Base-by-base conservation (phyloP, 768 basidiomycete genomes). In the Boletus huronensis region DNA sequence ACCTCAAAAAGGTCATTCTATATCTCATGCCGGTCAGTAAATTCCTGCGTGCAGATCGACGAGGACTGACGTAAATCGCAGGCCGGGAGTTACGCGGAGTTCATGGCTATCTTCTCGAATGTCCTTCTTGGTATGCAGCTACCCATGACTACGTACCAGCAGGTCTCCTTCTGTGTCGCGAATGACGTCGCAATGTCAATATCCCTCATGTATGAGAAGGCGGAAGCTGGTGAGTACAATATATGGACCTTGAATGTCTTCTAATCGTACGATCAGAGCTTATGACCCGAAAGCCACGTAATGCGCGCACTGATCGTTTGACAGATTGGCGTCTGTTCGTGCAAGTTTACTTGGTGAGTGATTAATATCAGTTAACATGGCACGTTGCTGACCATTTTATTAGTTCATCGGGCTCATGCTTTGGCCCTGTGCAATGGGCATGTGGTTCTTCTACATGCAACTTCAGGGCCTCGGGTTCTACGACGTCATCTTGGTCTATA, bases 51-150 rank as follows among this genome's bases (percentile, higher is more conserved):
- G 9, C 10, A 11, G 19, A 14, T 42, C 13, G 36, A 46, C 50
- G 35, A 21, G 14, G 21, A 6, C 28, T 53, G 21, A 64, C 40
- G 1, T 9, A 9, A n/a, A 10, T 31, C 23, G 19, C 60, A 78
- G 70, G 76, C 77, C 25, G 79, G 81, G 38, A 77, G 76, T 11
- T 85, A 82, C 68, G 74, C 81, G 6, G 82, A 85, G 59, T 77
- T 83, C 58, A 77, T 82, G 72, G 74, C 81, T 3, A 79, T 86
- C 53, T 64, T 84, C 9, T 52, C 78, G 32, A 83, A 82, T 57
- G 79, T 82, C n/a, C 70, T 83, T 57, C 63, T 82, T 23, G 84
- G 84, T 45, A 79, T 85, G 64, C 84, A 82, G 25, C 69, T 82
- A n/a, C 72, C 80, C 11, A 74, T 85, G 43, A 77, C 74, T 48